Evolutionary conservation across 495 filamentous ascomycete species (phyloP), one percentile per base, ranked within the genome.

Genomic region (Tuber aestivum): DNA sequence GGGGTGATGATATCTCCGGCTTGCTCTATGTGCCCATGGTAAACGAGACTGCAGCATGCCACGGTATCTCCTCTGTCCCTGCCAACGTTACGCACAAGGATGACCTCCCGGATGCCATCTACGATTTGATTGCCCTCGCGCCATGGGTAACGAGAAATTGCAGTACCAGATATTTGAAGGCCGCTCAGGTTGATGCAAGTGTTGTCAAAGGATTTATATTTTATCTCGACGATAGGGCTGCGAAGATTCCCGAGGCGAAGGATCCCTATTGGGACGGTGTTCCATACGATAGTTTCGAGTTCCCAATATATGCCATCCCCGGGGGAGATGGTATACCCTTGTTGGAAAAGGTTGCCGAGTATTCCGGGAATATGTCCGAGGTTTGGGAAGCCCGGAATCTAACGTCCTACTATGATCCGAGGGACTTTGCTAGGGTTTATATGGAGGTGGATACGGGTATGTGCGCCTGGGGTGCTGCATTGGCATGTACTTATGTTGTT

Each of bases 231-330:
- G 85, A 88, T 56, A 87, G 89, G 6, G 87, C 87, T 1, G 84
- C 76, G 16, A 84, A 87, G 50, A 93, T 94, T 23, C 93, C 94
- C 7, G 77, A 86, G 0, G 83, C 85, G 1, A 87, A 85, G 45
- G 88, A 91, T 71, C 72, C 85, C 0, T 82, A 84, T 10, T 97
- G 95, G 95, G 79, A 86, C 40, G 80, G 81, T 2, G 84, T 97
- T 23, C 84, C 88, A 9, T 92, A 92, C 80, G 80, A 82, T 10
- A 78, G 86, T 14, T 89, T 90, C 79, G 81, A 86, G 23, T 97
- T 88, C 81, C 94, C 95, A 0, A 87, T 97, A n/a, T 97, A 93
- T 83, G 95, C 93, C 35, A 87, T 98, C 4, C 88, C 93, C 0
- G 89, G 92, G 3, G 74, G 84, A 23, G 86, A 87, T 27, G 95